Conservation (phyloP, 139 green algal genomes). For the Chlorella sp. region DNA sequence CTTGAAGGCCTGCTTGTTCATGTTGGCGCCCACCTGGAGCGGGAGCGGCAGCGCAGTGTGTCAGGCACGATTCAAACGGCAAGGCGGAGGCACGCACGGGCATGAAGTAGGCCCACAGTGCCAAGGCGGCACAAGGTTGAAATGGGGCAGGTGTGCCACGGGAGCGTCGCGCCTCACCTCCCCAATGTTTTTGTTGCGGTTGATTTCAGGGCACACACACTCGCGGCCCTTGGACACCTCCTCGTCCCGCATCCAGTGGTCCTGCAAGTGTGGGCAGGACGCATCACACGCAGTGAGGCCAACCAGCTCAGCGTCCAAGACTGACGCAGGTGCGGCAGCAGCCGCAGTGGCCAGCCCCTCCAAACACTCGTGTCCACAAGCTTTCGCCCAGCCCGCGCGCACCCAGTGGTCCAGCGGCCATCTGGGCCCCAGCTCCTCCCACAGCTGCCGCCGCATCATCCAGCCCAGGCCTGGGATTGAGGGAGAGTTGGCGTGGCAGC, state of each 20-base stretch:
- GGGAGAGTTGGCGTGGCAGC: no score
- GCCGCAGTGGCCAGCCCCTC: neutral
- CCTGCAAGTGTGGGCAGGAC: slow-evolving; percentile 37
- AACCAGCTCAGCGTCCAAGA: neutral
- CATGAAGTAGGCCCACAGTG: neutral
- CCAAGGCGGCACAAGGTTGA: neutral
- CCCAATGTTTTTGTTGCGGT: slow-evolving; percentile 54
- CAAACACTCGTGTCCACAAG: neutral
- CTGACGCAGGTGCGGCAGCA: neutral
- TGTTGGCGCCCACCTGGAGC: slow-evolving; percentile 56
- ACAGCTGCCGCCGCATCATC: slow-evolving; percentile 61
- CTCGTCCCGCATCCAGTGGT: slow-evolving; percentile 63
- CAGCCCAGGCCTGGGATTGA: slow-evolving; percentile 56
- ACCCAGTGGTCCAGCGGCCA: slow-evolving; percentile 46
- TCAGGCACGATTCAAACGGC: neutral
- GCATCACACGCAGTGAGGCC: neutral
- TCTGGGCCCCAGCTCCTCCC: slow-evolving; percentile 46
- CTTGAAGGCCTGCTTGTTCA: slow-evolving; percentile 46
- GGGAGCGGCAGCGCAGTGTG: neutral
- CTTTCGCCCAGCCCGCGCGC: neutral
- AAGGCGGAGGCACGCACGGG: neutral
- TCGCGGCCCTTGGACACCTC: slow-evolving; percentile 52
- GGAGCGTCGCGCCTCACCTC: neutral
- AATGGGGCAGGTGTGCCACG: neutral
- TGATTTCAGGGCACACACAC: slow-evolving; percentile 55